Base-by-base conservation (phyloP, 352 stramenopile species). In the Blastocystis sp. region DNA sequence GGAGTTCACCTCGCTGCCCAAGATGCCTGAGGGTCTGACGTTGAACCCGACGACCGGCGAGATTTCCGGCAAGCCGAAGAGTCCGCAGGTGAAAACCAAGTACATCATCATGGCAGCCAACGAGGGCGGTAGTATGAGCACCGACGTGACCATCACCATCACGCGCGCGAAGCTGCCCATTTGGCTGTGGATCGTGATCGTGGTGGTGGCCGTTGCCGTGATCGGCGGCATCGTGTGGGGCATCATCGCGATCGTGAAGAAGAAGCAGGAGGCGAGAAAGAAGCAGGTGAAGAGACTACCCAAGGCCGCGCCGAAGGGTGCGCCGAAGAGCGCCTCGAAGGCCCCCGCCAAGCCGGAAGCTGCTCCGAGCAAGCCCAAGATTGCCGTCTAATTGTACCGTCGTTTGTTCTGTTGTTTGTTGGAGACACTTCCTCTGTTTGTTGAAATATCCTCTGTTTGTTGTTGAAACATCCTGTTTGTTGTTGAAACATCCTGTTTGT, bases 101-200 rank as follows among this genome's bases (percentile, higher is more conserved):
- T 86, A 77, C 41, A 76, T 52, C 2, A 23, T 86, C 21, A 76
- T 48, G 10, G 17, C 11, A 34, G 0, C 0, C 0, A 86, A 86
- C 70, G 2, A 23, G 21, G 38, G 2, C 28, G 76, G 76, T 23
- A 17, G 7, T 7, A 0, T 61, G 38, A 43, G 62, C 10, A 52
- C 69, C 11, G 19, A 45, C 9, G 1, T 79, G 28, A 28, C 0
- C 5, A 61, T 79, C 23, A 61, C 34, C 0, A 34, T 79, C 14
- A 1, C 62, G 1, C 41, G 62, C 21, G 11, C 69, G 41, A 43
- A 43, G 21, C 61, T 34, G 28, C 69, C 69, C 1, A 45, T 79
- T 2, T 79, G 69, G 69, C 43, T 79, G 17, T 64, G 43, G 61
- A 53, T 79, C 9, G n/a, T 79, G n/a, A 79, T 79, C 40, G 69